A percentile compares a stretch with the other conserved stretches of the same genome.
Conservation (phyloP, 768 basidiomycete species). For the Sporobolomyces phaffii region DNA sequence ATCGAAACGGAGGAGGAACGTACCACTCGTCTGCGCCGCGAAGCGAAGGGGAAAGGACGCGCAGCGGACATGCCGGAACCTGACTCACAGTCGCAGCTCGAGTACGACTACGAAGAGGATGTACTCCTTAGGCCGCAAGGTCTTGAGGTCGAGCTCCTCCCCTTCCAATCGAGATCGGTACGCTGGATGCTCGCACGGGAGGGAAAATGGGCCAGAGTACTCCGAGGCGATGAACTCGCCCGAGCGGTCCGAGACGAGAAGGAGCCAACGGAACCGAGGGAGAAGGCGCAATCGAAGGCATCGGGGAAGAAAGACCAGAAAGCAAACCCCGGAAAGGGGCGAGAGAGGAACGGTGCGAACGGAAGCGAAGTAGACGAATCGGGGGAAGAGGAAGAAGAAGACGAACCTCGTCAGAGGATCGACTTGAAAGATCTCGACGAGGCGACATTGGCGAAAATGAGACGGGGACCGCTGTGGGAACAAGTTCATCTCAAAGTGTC, state of each 20-base stretch:
- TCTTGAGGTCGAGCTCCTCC: constrained; percentile 45
- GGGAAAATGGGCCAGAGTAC: constrained; percentile 31
- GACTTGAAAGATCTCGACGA: constrained; percentile 4
- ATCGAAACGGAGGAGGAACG: constrained; percentile 9
- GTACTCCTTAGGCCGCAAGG: constrained; percentile 42
- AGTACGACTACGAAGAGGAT: constrained; percentile 3
- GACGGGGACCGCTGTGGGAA: constrained; percentile 32
- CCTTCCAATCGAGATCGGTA: constrained; percentile 48
- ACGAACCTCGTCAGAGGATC: not conserved
- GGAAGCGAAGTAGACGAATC: not conserved
- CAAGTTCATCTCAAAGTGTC: not conserved
- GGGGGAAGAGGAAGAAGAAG: not conserved
- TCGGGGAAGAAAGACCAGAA: not conserved
- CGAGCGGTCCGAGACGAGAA: no score
- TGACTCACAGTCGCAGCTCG: no score
- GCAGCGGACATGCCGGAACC: not conserved
- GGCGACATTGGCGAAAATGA: not conserved
- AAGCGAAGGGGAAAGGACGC: constrained; percentile 23
- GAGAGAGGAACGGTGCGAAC: not conserved
- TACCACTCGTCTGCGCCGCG: not conserved
- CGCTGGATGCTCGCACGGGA: constrained; percentile 44
- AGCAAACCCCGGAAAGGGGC: not conserved
- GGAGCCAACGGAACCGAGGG: not conserved
- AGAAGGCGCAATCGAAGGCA: not conserved
- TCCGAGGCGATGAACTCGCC: not conserved